Percentiles rank a stretch among this genome's conserved stretches.
Evolutionary conservation across 306 rosid genomes (phyloP).

Genomic region (Vigna reflexopilosa): DNA sequence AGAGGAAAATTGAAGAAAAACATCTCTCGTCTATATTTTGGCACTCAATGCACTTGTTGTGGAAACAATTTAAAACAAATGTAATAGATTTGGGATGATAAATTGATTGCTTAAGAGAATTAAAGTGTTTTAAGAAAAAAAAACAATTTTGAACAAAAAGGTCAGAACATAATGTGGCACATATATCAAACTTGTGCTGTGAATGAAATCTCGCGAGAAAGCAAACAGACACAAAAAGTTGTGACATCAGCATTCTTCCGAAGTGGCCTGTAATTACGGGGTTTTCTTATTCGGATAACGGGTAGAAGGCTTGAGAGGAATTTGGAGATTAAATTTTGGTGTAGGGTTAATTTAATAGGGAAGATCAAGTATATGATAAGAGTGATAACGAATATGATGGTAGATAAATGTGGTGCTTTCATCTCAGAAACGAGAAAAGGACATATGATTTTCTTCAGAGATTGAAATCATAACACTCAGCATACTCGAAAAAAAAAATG

Average conservation of each 20-base stretch:
- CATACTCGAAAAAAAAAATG: background rate
- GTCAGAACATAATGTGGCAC: background rate
- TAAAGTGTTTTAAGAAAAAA: background rate
- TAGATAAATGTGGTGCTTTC: background rate
- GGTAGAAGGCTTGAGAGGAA: constrained; percentile 4
- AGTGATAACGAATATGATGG: background rate
- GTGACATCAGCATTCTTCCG: background rate
- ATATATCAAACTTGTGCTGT: background rate
- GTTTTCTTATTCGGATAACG: background rate
- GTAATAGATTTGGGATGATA: background rate
- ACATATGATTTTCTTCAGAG: background rate
- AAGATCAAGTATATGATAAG: background rate
- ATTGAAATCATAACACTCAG: background rate
- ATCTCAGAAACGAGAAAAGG: no score
- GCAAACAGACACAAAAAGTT: background rate
- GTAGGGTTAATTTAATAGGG: background rate
- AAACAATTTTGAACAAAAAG: background rate
- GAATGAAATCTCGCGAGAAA: constrained; percentile 1
- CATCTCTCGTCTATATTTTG: background rate
- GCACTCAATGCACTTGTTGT: background rate
- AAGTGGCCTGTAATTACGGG: background rate
- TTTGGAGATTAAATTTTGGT: background rate
- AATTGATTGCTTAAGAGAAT: background rate
- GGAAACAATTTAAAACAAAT: background rate
- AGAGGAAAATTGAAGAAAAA: background rate